Evolutionary conservation across 78 protist genomes (phyloP), one percentile per base, ranked within the genome.

Genomic region (Dictyostelium capitatum): DNA sequence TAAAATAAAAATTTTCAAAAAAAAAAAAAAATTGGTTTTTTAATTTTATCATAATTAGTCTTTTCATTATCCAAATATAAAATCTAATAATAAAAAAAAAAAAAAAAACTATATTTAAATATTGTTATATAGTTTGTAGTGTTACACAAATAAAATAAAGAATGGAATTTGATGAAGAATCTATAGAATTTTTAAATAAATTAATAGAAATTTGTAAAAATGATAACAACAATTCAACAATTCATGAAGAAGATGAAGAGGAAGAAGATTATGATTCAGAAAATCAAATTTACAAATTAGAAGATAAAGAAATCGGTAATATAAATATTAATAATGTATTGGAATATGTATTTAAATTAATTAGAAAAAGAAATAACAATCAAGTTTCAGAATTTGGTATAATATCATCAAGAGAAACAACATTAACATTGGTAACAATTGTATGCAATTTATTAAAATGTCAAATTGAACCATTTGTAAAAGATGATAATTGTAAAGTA

Each of bases 361-460:
- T 67, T 15, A 30, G 75, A 30, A 43, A 67, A 67, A 67, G 32
- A 43, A 67, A 67, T 67, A 67, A 67, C 15, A 67, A 67, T 67
- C 75, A 67, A 32, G 15, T 67, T 28, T 25, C 43, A 30, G 75
- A 67, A 5, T 32, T 32, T 67, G 43, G 32, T 28, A 56, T 80
- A 10, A 37, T 79, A 20, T 19, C 20, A 28, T 75, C 51, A 25
- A 11, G 56, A 19, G 83, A 79, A 23, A 79, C 57, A 0, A 30
- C 90, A 51, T 51, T 87, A 25, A 41, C 83, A 25, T 50, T 77
- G 0, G 47, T 74, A 7, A 73, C 81, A 11, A 30, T 87, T 10
- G 12, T 77, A 23, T 77, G 93, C 51, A 80, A 87, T 17, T 17
- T 87, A 20, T 11, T 87, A 14, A 62, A 32, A 62, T 37, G 28